These are phyloP conservation scores for Colletotrichum sp. DNA, from an alignment of 2,329 filamentous ascomycete species.

Conservation along the genomic window DNA sequence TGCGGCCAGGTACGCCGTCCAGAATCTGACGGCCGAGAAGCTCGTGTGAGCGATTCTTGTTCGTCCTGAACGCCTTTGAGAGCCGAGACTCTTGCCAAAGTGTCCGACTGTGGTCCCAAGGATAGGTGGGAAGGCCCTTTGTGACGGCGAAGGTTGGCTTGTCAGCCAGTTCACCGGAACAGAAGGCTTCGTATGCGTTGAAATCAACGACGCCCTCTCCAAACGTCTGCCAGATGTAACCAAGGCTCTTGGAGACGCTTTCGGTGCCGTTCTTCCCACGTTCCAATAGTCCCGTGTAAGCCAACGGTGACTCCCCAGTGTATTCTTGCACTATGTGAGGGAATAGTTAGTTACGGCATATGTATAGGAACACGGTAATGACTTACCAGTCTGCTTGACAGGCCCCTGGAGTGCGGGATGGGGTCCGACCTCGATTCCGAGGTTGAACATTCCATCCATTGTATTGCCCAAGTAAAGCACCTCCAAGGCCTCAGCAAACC, in stretches of 20 bases:
- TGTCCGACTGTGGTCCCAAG: slow-evolving; percentile 36
- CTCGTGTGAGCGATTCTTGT: slow-evolving; percentile 36
- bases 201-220: not conserved
- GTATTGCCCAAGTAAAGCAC: not conserved
- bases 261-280: not conserved
- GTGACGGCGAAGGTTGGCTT: not conserved
- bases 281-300: not conserved
- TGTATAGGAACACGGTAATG: rapidly evolving
- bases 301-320: not conserved
- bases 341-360: rapidly evolving
- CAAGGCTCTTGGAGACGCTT: not conserved
- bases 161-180: slow-evolving; percentile 9
- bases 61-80: slow-evolving; percentile 28
- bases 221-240: not conserved
- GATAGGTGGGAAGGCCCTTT: slow-evolving; percentile 39
- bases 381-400: not conserved
- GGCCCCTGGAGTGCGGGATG: slow-evolving; percentile 47
- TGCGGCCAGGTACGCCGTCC: not conserved
- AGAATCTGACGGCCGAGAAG: slow-evolving; percentile 23
- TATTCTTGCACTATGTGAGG: not conserved
- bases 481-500: slow-evolving; percentile 25
- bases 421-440: slow-evolving; percentile 36
- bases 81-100: slow-evolving; percentile 37
- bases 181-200: too few relatives aligned
- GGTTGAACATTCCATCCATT: not conserved